Evolutionary conservation across 345 rosid genomes (phyloP), one percentile per base, ranked within the genome.

Genomic region (Sisymbrium altissimum): DNA sequence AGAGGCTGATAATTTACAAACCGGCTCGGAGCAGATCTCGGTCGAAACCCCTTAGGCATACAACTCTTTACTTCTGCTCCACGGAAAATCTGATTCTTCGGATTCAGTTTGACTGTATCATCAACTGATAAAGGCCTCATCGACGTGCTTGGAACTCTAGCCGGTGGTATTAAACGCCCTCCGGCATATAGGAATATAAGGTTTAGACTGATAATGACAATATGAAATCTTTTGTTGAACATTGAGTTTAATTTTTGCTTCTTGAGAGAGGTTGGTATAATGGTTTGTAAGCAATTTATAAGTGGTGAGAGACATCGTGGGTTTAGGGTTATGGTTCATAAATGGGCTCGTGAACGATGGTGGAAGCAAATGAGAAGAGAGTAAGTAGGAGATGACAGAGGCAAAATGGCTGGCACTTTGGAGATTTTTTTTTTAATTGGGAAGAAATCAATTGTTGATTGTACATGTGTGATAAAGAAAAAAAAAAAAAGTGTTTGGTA

Each of bases 1-100:
- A 92, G 84, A 19, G 97, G 84, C 39, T 84, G 84, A 52, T 82
- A 83, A 77, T 95, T 95, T 11, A 84, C 93, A 53, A 64, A 88
- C 78, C 99, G 90, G 70, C 97, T 91, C 0, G 99, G 99, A 21
- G 97, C 91, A 0, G 99, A 95, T 14, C 88, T 82, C 9, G 72
- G 96, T 66, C 81, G 68, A 4, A 63, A 62, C 71, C 97, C 99
- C 67, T 95, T 95, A 0, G 99, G 97, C 95, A 86, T 41, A 74
- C 99, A 95, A 50, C 80, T 75, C 65, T 82, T 86, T 43, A 83
- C 83, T 55, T 79, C 85, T 46, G 68, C 79, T n/a, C 64, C 86
- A 14, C 80, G 78, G 30, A 81, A 87, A 41, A 78, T 77, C 11
- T 73, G 80, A 30, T 64, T 66, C 68, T 71, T 68, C 1, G 88